Conservation (phyloP, 163 green algal genomes). For the Chlamydomonas reinhardtii region DNA sequence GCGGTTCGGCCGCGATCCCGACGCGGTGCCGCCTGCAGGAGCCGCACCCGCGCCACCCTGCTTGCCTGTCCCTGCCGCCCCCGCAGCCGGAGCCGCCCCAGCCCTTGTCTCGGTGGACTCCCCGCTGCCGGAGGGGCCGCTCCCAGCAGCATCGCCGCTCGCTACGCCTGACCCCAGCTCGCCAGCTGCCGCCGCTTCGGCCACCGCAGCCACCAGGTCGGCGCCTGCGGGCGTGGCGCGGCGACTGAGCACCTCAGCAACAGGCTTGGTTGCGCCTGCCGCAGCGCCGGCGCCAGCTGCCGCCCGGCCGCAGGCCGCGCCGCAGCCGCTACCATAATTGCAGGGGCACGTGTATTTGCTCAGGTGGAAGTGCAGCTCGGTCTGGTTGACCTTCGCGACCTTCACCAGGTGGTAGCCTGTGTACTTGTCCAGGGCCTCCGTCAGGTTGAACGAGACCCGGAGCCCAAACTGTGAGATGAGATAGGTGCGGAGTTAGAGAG, state of each 20-base stretch:
- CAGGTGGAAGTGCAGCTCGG: conserved; percentile 16
- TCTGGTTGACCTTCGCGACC: not conserved
- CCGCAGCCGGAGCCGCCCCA: not conserved
- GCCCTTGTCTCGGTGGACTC: not conserved
- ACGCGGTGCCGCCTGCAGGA: no score
- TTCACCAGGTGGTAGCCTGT: conserved; percentile 22
- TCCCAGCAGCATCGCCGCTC: not conserved
- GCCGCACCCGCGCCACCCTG: no score
- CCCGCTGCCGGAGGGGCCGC: no score
- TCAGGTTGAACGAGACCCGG: conserved; percentile 32
- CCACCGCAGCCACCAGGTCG: no score
- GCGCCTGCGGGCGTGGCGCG: no score
- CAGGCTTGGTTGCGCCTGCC: no score
- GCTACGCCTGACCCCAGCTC: not conserved
- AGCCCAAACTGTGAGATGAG: conserved; percentile 14
- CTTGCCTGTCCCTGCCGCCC: no score
- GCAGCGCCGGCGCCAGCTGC: no score
- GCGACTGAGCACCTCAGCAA: no score
- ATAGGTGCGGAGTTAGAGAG: no score
- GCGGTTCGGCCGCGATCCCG: not conserved
- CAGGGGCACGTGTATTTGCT: not conserved
- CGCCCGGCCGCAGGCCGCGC: no score
- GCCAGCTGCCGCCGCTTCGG: no score
- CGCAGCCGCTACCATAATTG: not conserved
- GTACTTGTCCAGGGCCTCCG: conserved; percentile 1